Evolutionary conservation across 768 basidiomycete genomes (phyloP), one percentile per base, ranked within the genome.

Genomic region (Mycena alexandri): DNA sequence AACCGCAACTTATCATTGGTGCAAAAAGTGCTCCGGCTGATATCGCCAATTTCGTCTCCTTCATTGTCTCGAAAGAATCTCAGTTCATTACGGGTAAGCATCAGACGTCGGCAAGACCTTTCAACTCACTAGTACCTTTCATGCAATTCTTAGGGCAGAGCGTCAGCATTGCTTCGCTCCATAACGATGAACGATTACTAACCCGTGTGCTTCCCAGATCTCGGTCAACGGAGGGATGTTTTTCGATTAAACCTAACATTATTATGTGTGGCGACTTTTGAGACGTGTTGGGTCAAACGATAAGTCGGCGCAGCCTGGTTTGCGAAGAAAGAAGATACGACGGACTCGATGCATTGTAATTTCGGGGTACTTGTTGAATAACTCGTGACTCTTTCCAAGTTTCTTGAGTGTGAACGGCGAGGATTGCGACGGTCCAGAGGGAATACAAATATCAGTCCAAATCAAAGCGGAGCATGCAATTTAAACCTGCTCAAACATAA

Each of bases 401-500:
- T 29, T 29, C 29, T 6, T 29, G 29, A 29, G 6, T 29, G 29
- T 29, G 29, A 29, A 29, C 29, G 29, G 6, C 3, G 29, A 29
- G 6, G 29, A 29, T n/a, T n/a, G n/a, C 29, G 29, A 29, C 29
- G 29, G 29, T 29, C 29, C 6, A 29, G n/a, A n/a, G n/a, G n/a
- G n/a, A n/a, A n/a, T n/a, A n/a, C n/a, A 29, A 6, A 29, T 6
- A 29, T 29, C 29, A 6, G 29, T 29, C 3, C 29, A 29, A n/a
- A n/a, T n/a, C n/a, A n/a, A n/a, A n/a, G 16, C 51, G 7, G 5
- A 11, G 51, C 9, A 33, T 52, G 8, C 12, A 7, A 52, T 33
- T 44, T 50, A 66, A 19, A 66, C 57, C 68, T 76, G 71, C 63
- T 76, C 75, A 59, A 78, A 84, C 78, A 86, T 77, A 46, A 85